Evolutionary conservation across 2,329 filamentous ascomycete genomes (phyloP).

Genomic region (Penicillium sumatraense): DNA sequence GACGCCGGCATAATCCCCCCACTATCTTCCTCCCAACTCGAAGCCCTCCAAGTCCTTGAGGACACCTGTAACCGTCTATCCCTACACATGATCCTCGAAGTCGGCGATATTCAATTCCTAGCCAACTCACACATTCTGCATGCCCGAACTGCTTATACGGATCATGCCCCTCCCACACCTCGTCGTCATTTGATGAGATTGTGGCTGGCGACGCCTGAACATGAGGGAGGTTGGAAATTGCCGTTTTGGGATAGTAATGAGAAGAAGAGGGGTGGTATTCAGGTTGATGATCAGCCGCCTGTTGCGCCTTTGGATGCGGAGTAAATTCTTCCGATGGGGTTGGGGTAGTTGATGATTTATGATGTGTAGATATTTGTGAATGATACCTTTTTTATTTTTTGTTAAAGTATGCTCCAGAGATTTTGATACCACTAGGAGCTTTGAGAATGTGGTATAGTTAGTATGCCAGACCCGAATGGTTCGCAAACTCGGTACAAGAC

Average conservation of each 20-base stretch:
- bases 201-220: conserved; percentile 82
- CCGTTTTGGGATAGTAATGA: conserved; percentile 80
- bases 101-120: conserved; percentile 87
- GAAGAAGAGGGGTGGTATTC: conserved; percentile 87
- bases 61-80: conserved; percentile 73
- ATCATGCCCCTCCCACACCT: conserved; percentile 69
- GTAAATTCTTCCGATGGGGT: conserved; percentile 55
- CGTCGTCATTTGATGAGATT: conserved; percentile 79
- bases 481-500: too few species aligned
- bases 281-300: conserved; percentile 80
- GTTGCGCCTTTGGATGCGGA: conserved; percentile 79
- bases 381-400: conserved; percentile 18
- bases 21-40: conserved; percentile 69
- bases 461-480: too few species aligned
- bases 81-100: conserved; percentile 83
- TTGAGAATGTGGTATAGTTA: too few species aligned
- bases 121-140: conserved; percentile 81
- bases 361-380: neutral
- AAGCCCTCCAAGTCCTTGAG: conserved; percentile 73
- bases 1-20: conserved; percentile 73
- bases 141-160: conserved; percentile 78
- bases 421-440: too few species aligned
- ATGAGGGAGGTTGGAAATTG: conserved; percentile 82
- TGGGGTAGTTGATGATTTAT: neutral
- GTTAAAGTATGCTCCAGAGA: too few species aligned